Percentiles rank a stretch among this genome's conserved stretches.
phyloP scores from a whole-genome alignment of 2,329 filamentous ascomycete species.

The Cadophora malorum region DNA sequence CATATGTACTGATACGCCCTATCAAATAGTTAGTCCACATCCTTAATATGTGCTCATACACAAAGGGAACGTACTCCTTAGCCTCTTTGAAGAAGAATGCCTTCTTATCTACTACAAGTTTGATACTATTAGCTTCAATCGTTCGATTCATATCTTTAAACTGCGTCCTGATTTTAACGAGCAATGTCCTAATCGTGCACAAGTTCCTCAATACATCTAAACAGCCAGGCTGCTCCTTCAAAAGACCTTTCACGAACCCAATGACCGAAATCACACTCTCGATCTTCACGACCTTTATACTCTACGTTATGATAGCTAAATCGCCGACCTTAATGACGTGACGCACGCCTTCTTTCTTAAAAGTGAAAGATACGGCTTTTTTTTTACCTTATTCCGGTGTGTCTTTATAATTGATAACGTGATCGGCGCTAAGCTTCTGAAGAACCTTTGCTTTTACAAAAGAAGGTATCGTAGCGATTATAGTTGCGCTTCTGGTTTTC shows the following conservation, averaged over 20 bases:
- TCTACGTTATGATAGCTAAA: conserved; percentile 49
- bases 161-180: conserved; percentile 54
- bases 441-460: conserved; percentile 47
- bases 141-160: conserved; percentile 59
- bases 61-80: conserved; percentile 46
- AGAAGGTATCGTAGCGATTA: conserved; percentile 53
- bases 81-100: conserved; percentile 53
- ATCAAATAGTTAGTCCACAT: background rate
- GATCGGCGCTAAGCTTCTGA: conserved; percentile 50
- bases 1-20: conserved; percentile 58
- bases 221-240: conserved; percentile 40
- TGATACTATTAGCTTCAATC: conserved; percentile 54
- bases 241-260: conserved; percentile 45
- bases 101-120: conserved; percentile 55
- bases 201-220: conserved; percentile 44
- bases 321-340: conserved; percentile 53
- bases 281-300: conserved; percentile 48
- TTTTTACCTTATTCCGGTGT: conserved; percentile 49
- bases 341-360: conserved; percentile 49
- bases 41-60: background rate
- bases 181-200: conserved; percentile 54
- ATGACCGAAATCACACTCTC: conserved; percentile 52
- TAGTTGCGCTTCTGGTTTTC: conserved; percentile 49
- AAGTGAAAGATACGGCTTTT: conserved; percentile 47
- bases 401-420: conserved; percentile 53